Evolutionary conservation across 192 early-diverging fungal genomes (phyloP), one percentile per base, ranked within the genome.

Genomic region (Haplosporangium gracile): DNA sequence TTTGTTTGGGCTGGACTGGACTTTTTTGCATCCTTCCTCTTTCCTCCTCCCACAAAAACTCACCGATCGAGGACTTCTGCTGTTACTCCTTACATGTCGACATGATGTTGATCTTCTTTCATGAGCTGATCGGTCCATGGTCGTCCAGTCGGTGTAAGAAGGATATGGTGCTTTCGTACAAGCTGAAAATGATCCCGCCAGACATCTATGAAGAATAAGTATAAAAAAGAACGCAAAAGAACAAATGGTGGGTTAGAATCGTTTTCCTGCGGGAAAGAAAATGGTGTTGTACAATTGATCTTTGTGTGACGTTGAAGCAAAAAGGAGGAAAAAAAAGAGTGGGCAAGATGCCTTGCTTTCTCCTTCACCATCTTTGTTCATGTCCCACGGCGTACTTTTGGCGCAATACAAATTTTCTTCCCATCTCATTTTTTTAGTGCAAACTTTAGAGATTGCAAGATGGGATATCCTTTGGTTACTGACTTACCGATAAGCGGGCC

Each of bases 141-240:
- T 74, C 78, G 36, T 74, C 42, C 6, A 81, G 29, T 6, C 75
- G 77, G 18, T 72, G 68, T 13, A 79, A 53, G 16, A 79, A 47
- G 38, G 73, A 43, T 24, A 84, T 89, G 16, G 95, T 90, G 45
- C 93, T 92, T 88, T 97, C 95, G 83, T 97, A 97, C 2, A 95
- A 91, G 18, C 93, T 94, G 84, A 97, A 97, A 1, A 95, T 93
- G 77, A 97, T 97, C 24, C 95, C 96, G 40, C 95, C 95, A 34
- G 95, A 95, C 80, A 96, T 94, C 94, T 94, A 88, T 57, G 29
- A 6, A 70, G 49, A 69, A 70, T 29, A 24, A 72, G 60, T 16
- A 65, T 11, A 11, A 26, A 32, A 65, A 32, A 32, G 60, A 65
- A 65, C 29, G 32, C 18, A 51, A 49, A 65, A 65, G 11, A 32